Base-by-base conservation (phyloP, 2,329 filamentous ascomycete genomes). In the Zymoseptoria pseudotritici region DNA sequence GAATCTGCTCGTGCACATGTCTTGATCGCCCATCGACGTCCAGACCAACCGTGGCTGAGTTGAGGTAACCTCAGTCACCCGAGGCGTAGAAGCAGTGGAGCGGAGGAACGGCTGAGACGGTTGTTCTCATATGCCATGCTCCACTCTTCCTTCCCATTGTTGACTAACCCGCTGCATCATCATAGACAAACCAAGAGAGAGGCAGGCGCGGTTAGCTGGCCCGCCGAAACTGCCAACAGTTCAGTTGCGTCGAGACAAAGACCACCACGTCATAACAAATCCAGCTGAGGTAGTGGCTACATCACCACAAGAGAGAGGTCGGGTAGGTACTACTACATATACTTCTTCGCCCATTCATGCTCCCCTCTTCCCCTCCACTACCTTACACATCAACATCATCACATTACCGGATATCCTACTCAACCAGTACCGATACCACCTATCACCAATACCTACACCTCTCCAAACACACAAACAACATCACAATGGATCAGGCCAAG, bases 401-500 rank as follows among this genome's bases (percentile, higher is more conserved):
- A 24, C 51, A 53, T 1, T 52, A 52, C 50, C 19, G 19, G 22
- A 20, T 21, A 20, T 52, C 50, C 50, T 42, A 42, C 36, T 17
- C 36, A n/a, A 26, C 11, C 36, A 42, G 36, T 42, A 42, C 36
- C 36, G 22, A 52, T 52, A 21, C n/a, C 51, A 52, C 19, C 19
- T 53, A 53, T 46, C 19, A 57, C 51, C 36, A 24, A 50, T 53
- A 54, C 56, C 49, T 22, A 20, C 54, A 58, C 54, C 26, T 62
- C 58, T 64, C 69, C 55, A 54, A 51, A 53, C 54, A 58, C n/a
- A 60, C 54, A 31, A 21, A 11, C 42, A 58, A 42, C 52, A 55
- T 60, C 72, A 80, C 22, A 66, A 86, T 88, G 85, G 80, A 88
- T 17, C 84, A 83, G 71, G 84, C 86, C 49, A 88, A 86, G 78